Conservation (phyloP, 345 rosid species). For the Noccaea caerulescens region DNA sequence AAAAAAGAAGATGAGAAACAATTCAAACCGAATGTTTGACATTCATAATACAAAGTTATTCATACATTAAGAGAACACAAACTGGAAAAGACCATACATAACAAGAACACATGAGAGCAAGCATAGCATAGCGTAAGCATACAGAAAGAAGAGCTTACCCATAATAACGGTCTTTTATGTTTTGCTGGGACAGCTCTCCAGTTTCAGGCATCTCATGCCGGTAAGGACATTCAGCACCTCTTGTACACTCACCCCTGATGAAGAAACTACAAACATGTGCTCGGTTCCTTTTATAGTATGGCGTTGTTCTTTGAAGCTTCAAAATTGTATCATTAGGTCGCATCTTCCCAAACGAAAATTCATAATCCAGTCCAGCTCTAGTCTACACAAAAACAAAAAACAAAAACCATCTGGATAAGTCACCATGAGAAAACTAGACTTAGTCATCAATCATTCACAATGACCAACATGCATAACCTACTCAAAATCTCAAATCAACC, state of each 20-base stretch:
- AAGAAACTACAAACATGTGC: constrained; percentile 98
- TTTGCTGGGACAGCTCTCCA: constrained; percentile 95
- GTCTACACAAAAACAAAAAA: constrained; percentile 52
- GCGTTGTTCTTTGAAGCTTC: constrained; percentile 93
- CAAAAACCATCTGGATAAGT: constrained; percentile 18
- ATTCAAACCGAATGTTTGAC: background rate
- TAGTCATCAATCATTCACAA: too few species aligned
- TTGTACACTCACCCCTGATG: constrained; percentile 89
- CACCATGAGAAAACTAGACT: constrained; percentile 8
- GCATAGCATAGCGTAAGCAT: constrained; percentile 21
- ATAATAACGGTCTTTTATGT: constrained; percentile 93
- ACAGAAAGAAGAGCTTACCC: constrained; percentile 60
- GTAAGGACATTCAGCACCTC: constrained; percentile 97
- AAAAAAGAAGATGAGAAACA: constrained; percentile 20
- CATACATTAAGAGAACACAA: background rate
- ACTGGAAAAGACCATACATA: background rate
- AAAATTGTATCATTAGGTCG: constrained; percentile 87
- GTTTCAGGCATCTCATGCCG: constrained; percentile 96
- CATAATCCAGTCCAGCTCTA: constrained; percentile 94
- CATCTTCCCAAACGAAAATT: constrained; percentile 88
- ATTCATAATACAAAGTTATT: constrained; percentile 11
- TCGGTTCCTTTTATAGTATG: constrained; percentile 90
- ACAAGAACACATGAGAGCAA: constrained; percentile 15
- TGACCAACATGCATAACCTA: too few species aligned
- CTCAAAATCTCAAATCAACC: background rate